Evolutionary conservation across 2,329 filamentous ascomycete genomes (phyloP).

Genomic region (Neoarthrinium moseri): DNA sequence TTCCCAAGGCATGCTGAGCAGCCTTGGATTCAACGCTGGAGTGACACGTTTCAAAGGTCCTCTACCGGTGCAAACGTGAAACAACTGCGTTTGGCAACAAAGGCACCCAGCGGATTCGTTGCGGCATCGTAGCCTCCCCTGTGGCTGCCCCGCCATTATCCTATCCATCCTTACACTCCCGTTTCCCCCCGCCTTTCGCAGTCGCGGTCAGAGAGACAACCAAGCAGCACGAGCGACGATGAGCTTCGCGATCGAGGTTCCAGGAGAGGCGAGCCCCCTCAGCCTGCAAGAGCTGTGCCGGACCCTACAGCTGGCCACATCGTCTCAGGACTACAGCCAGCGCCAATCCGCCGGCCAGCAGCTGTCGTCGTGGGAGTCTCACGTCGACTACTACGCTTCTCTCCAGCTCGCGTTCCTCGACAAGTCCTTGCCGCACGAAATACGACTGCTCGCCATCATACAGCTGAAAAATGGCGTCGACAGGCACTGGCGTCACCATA

Average conservation of each 20-base stretch:
- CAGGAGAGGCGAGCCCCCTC: slow-evolving; percentile 77
- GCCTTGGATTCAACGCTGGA: too few species aligned
- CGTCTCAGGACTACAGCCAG: slow-evolving; percentile 59
- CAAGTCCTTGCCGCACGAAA: slow-evolving; percentile 69
- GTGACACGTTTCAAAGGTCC: too few species aligned
- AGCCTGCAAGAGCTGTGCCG: slow-evolving; percentile 62
- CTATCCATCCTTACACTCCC: too few species aligned
- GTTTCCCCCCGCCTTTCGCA: background rate
- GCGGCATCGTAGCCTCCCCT: too few species aligned
- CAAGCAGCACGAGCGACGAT: too few species aligned
- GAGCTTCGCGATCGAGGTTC: slow-evolving; percentile 73
- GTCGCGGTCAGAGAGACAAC: background rate
- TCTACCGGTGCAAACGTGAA: too few species aligned
- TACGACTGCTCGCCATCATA: slow-evolving; percentile 87
- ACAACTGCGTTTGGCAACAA: too few species aligned
- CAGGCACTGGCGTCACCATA: slow-evolving; percentile 79
- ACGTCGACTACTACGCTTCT: slow-evolving; percentile 64
- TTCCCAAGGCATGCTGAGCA: too few species aligned
- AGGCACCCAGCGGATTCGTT: too few species aligned
- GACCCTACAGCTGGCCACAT: slow-evolving; percentile 61
- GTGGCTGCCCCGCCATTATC: too few species aligned
- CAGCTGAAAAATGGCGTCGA: slow-evolving; percentile 97
- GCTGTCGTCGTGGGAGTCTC: slow-evolving; percentile 68
- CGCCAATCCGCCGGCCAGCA: slow-evolving; percentile 69
- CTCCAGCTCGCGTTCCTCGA: slow-evolving; percentile 83